A percentile compares a stretch with the other conserved stretches of the same genome.
These are phyloP conservation scores for Arachnomyces sp. DNA, from an alignment of 2,329 filamentous ascomycete genomes.

Conservation along the genomic window DNA sequence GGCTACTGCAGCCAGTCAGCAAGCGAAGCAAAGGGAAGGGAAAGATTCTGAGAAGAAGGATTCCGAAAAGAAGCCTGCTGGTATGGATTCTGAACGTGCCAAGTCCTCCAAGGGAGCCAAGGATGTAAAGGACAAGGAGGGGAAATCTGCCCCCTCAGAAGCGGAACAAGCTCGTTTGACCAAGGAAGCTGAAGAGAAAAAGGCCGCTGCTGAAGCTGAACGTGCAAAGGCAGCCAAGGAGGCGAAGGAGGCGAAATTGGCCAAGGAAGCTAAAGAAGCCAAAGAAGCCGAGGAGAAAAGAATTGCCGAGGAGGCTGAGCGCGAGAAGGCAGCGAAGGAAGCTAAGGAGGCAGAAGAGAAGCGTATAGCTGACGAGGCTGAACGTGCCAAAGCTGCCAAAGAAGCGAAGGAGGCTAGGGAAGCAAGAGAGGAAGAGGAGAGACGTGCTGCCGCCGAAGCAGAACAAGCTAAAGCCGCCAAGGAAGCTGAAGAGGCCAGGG, in stretches of 20 bases:
- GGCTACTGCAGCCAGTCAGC: slow-evolving; percentile 11
- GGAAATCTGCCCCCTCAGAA: slow-evolving; percentile 3
- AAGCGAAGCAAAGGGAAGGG: background rate
- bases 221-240: slow-evolving; percentile 6
- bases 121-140: slow-evolving; percentile 7
- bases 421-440: slow-evolving; percentile 24
- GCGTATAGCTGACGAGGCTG: too few species aligned
- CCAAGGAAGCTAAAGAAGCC: slow-evolving; percentile 2
- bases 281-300: slow-evolving; percentile 12
- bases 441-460: slow-evolving; percentile 21
- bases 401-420: slow-evolving; percentile 23
- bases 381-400: background rate
- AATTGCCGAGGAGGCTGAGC: slow-evolving; percentile 9
- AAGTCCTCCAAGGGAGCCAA: slow-evolving; percentile 6
- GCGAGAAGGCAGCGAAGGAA: slow-evolving; percentile 15
- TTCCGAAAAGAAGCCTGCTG: background rate
- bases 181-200: slow-evolving; percentile 12
- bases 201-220: slow-evolving; percentile 5
- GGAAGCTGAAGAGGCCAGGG: slow-evolving; percentile 21
- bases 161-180: slow-evolving; percentile 12
- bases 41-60: slow-evolving; percentile 2
- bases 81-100: too few species aligned
- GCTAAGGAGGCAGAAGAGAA: slow-evolving; percentile 16
- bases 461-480: slow-evolving; percentile 24
- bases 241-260: slow-evolving; percentile 1